Base-by-base conservation (phyloP, 1,284 basidiomycete species). In the Neotropicomus parvogracilis region DNA sequence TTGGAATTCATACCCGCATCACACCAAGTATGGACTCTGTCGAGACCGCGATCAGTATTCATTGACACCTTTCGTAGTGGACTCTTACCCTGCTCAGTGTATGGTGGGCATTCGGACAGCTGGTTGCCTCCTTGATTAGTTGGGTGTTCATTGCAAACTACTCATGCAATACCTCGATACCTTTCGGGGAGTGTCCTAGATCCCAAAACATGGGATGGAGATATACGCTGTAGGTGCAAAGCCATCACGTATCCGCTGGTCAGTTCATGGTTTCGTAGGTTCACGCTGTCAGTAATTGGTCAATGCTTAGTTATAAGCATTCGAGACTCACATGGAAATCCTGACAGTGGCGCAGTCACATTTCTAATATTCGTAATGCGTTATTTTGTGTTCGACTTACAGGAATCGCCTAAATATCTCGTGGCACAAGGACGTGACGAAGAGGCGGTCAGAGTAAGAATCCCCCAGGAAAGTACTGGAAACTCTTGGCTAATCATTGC, bases 101-200 rank as follows among this genome's bases (percentile, higher is more conserved):
- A 24, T 84, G 79, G 75, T 85, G 83, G 83, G 78, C 79, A 14
- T 58, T 83, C 19, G 83, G 82, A 1, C 80, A 81, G 55, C 66
- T 81, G 14, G 56, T 78, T 26, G 75, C 75, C 12, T 77, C 75
- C 20, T 58, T 80, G 36, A 69, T 81, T 21, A 69, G 73, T 13
- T 78, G 76, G 73, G 66, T 62, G 4, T 75, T 79, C 56, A 77
- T 81, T 49, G 70, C 68, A 17, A 75, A 76, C 54, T 80, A 67
- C 53, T 76, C 75, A 3, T 77, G 75, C 53, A 54, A 60, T 53
- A 48, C 60, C 24, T 55, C 58, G 48, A 62, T 59, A 48, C 56
- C 56, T 24, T 50, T 51, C 39, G 71, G 67, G 10, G 49, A 66
- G 29, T 81, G 81, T 54, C 60, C 68, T 3, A 70, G 66, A 46